These are phyloP conservation scores for Piromyces finnis DNA, from an alignment of 192 early-diverging fungal species.

Conservation along the genomic window DNA sequence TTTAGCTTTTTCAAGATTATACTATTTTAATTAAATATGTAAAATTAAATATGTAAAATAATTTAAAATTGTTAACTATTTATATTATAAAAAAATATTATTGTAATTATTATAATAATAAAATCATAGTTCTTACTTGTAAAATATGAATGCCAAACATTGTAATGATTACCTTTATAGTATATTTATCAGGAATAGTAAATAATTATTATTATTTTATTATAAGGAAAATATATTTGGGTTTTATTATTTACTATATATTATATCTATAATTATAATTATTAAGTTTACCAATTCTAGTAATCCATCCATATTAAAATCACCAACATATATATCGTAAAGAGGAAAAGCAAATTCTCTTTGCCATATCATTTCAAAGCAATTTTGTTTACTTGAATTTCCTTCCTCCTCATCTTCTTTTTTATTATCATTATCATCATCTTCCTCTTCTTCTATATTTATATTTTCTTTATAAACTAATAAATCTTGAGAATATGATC, in stretches of 20 bases:
- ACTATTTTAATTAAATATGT: background rate
- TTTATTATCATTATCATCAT: too few relatives aligned
- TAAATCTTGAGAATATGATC: background rate
- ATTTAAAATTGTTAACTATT: too few relatives aligned
- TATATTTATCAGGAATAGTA: too few relatives aligned
- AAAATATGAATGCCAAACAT: background rate
- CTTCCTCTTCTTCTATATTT: background rate
- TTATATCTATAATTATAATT: too few relatives aligned
- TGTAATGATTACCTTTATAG: background rate
- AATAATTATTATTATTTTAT: too few relatives aligned
- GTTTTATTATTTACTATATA: too few relatives aligned
- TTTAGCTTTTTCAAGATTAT: background rate
- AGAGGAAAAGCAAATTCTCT: background rate
- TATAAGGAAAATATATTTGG: too few relatives aligned
- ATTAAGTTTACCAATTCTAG: background rate
- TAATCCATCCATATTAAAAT: background rate
- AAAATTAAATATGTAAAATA: too few relatives aligned
- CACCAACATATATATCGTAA: background rate
- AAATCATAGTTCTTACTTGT: too few relatives aligned
- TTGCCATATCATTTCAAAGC: background rate
- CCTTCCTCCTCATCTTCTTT: background rate
- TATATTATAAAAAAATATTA: too few relatives aligned
- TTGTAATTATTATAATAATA: too few relatives aligned
- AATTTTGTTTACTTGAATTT: background rate
- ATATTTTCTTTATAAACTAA: background rate